Conservation (phyloP, 306 rosid genomes). For the Pyrus bretschneideri region DNA sequence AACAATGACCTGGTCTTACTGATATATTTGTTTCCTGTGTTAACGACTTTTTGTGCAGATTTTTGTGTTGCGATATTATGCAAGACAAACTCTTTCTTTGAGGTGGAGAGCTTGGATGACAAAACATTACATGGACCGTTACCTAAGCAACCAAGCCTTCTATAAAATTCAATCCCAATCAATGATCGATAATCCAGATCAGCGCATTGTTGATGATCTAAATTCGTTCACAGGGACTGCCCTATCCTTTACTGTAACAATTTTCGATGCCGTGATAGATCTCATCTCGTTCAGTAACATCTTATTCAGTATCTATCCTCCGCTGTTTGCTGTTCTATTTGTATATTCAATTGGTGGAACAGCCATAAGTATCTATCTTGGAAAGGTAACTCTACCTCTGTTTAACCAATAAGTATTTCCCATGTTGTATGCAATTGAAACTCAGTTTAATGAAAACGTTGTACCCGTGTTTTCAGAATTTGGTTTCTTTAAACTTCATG, state of each 20-base stretch:
- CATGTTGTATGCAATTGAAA: neutral
- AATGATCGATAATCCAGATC: constrained; percentile 91
- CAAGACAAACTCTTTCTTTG: constrained; percentile 77
- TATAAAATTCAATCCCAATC: constrained; percentile 94
- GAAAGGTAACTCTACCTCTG: constrained; percentile 50
- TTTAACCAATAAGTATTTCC: neutral
- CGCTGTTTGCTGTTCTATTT: constrained; percentile 76
- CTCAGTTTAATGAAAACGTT: constrained; percentile 8
- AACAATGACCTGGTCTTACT: constrained; percentile 5
- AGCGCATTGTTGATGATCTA: constrained; percentile 93
- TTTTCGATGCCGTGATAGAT: constrained; percentile 82
- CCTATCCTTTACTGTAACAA: constrained; percentile 65
- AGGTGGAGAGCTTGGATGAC: constrained; percentile 99
- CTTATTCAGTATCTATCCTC: constrained; percentile 90
- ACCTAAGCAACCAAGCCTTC: constrained; percentile 70
- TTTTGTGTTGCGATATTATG: constrained; percentile 89
- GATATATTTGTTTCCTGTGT: constrained; percentile 18
- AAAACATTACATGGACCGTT: constrained; percentile 86
- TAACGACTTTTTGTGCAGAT: constrained; percentile 38
- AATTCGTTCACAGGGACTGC: constrained; percentile 91
- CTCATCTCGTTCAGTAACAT: constrained; percentile 91
- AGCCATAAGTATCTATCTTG: constrained; percentile 76
- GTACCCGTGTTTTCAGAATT: constrained; percentile 44
- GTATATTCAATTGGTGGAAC: constrained; percentile 90
- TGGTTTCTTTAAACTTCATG: constrained; percentile 79